Percentiles rank a stretch among this genome's conserved stretches.
Evolutionary conservation across 495 filamentous ascomycete species (phyloP).

Genomic region (Lindgomyces ingoldianus): DNA sequence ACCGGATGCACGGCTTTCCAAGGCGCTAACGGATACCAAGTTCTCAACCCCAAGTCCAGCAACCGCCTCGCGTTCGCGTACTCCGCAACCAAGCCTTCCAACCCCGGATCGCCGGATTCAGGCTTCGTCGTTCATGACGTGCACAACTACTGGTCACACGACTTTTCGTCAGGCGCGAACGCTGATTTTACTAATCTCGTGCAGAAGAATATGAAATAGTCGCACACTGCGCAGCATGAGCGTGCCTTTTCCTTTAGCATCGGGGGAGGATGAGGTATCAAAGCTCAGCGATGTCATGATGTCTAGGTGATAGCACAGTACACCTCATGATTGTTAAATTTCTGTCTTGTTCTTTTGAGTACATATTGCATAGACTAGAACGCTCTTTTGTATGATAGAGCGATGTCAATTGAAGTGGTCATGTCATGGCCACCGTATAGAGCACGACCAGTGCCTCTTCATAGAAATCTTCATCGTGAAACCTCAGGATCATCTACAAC

Average conservation of each 20-base stretch:
- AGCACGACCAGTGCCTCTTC: not conserved
- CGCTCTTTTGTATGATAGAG: not conserved
- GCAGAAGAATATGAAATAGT: constrained; percentile 31
- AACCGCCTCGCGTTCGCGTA: constrained; percentile 20
- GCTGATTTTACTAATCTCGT: constrained; percentile 44
- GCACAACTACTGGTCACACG: constrained; percentile 31
- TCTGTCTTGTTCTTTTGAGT: not conserved
- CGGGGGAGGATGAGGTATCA: not conserved
- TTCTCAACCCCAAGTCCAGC: constrained; percentile 15
- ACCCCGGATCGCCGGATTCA: constrained; percentile 18
- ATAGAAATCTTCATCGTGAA: too few relatives aligned
- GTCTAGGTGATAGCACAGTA: too few relatives aligned
- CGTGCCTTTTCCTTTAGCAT: not conserved
- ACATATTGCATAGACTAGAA: not conserved
- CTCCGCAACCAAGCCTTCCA: constrained; percentile 14
- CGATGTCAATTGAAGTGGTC: not conserved
- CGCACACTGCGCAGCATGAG: not conserved
- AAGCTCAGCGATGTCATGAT: too few relatives aligned
- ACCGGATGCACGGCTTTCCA: constrained; percentile 24
- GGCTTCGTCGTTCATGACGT: constrained; percentile 13
- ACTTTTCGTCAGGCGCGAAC: constrained; percentile 45
- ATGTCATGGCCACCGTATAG: not conserved
- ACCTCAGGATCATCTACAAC: too few relatives aligned
- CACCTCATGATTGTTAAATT: not conserved
- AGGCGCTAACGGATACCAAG: not conserved